Conservation (phyloP, 2,329 filamentous ascomycete species). For the Microsporum canis region DNA sequence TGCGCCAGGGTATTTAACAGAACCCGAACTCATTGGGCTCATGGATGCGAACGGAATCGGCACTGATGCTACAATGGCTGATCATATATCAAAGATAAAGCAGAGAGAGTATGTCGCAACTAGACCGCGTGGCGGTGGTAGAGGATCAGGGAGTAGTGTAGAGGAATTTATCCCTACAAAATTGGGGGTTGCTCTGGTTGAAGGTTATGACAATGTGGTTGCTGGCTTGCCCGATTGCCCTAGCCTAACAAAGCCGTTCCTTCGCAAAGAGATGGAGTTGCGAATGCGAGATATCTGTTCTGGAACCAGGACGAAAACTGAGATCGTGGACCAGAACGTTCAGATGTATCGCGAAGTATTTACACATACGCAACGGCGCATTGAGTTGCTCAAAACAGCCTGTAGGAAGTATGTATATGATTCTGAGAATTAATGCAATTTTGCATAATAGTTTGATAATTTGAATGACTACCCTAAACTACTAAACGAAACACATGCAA, state of each 20-base stretch:
- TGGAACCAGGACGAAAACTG: constrained; percentile 60
- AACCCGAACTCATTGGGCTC: constrained; percentile 85
- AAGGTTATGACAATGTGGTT: constrained; percentile 90
- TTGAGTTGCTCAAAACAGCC: constrained; percentile 51
- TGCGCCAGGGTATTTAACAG: constrained; percentile 76
- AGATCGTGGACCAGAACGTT: constrained; percentile 71
- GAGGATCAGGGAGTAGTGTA: constrained; percentile 40
- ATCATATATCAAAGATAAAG: constrained; percentile 95
- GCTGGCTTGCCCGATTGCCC: constrained; percentile 54
- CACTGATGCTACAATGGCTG: constrained; percentile 97
- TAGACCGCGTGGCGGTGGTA: constrained; percentile 35
- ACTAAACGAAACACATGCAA: too few species aligned
- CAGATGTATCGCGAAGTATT: constrained; percentile 81
- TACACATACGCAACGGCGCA: constrained; percentile 63
- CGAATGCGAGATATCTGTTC: constrained; percentile 97
- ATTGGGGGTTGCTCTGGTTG: constrained; percentile 78
- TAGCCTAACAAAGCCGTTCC: constrained; percentile 86
- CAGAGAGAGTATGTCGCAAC: constrained; percentile 74
- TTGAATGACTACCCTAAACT: too few species aligned
- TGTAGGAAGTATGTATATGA: constrained; percentile 46
- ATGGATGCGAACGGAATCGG: constrained; percentile 99
- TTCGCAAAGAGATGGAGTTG: constrained; percentile 94
- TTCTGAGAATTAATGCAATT: not conserved
- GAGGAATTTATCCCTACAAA: constrained; percentile 89
- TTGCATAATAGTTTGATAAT: not conserved